Percentiles rank a stretch among this genome's conserved stretches.
phyloP scores from a whole-genome alignment of 352 stramenopile genomes.

The Globisporangium heterothallicum region DNA sequence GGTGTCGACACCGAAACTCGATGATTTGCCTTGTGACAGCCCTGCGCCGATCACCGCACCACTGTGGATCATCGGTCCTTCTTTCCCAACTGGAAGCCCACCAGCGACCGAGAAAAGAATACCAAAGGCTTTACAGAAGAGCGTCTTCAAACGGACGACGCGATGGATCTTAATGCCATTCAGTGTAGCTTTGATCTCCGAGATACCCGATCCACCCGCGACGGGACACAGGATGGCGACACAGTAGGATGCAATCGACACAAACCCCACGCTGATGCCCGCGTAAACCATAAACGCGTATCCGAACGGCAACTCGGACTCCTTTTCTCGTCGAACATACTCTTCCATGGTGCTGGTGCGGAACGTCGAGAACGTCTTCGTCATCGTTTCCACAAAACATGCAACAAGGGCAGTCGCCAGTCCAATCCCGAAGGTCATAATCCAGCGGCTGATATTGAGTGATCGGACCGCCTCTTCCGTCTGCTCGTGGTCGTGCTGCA shows the following conservation, averaged over 20 bases:
- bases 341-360: slow-evolving; percentile 90
- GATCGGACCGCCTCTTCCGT: slow-evolving; percentile 67
- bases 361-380: slow-evolving; percentile 73
- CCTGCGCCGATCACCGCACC: slow-evolving; percentile 92
- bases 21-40: slow-evolving; percentile 93
- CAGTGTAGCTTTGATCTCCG: slow-evolving; percentile 97
- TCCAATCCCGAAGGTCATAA: slow-evolving; percentile 94
- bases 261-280: slow-evolving; percentile 91
- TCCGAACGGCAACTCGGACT: slow-evolving; percentile 45
- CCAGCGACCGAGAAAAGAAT: slow-evolving; percentile 83
- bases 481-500: slow-evolving; percentile 83
- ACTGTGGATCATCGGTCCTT: slow-evolving; percentile 90
- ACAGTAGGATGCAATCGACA: slow-evolving; percentile 82
- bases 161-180: slow-evolving; percentile 97
- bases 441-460: slow-evolving; percentile 89
- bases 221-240: slow-evolving; percentile 95
- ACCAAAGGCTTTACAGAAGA: slow-evolving; percentile 94
- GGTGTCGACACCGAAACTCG: slow-evolving; percentile 83
- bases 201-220: slow-evolving; percentile 93
- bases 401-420: slow-evolving; percentile 91
- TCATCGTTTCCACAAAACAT: slow-evolving; percentile 91
- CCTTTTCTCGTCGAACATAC: slow-evolving; percentile 55
- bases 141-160: slow-evolving; percentile 94
- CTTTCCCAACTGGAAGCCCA: slow-evolving; percentile 77
- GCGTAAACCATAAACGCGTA: slow-evolving; percentile 88